phyloP scores from a whole-genome alignment of 345 rosid genomes.

The Eucalyptus pumila region DNA sequence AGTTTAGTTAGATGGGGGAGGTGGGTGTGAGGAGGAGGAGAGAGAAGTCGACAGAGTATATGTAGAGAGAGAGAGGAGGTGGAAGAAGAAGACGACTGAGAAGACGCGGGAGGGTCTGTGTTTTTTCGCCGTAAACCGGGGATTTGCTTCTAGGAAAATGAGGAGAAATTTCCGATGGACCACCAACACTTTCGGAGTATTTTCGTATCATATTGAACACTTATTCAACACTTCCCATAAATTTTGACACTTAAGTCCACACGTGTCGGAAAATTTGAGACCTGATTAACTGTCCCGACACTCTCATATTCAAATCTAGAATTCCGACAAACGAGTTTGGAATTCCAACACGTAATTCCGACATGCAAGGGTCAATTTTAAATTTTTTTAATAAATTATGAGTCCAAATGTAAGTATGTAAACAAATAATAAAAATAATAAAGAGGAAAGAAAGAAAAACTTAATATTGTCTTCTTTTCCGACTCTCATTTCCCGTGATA shows the following conservation, averaged over 20 bases:
- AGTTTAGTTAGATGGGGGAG: neutral
- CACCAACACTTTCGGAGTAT: too few relatives aligned
- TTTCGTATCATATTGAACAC: too few relatives aligned
- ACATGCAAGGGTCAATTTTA: too few relatives aligned
- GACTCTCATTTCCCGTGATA: too few relatives aligned
- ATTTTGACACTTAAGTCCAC: too few relatives aligned
- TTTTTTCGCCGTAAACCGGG: neutral
- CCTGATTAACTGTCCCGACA: too few relatives aligned
- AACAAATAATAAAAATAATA: too few relatives aligned
- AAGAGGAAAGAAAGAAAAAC: too few relatives aligned
- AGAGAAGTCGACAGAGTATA: neutral
- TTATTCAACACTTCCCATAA: too few relatives aligned
- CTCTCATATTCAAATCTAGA: rapidly evolving
- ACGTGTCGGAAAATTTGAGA: rapidly evolving
- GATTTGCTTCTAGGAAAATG: neutral
- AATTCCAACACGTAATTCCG: rapidly evolving
- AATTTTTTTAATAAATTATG: too few relatives aligned
- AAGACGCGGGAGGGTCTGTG: neutral
- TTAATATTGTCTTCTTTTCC: too few relatives aligned
- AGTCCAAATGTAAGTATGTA: too few relatives aligned
- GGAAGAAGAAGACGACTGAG: neutral
- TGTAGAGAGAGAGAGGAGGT: neutral
- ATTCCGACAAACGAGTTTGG: rapidly evolving
- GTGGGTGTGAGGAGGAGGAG: neutral
- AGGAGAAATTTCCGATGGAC: neutral